phyloP scores from a whole-genome alignment of 2,329 filamentous ascomycete genomes.

The Ophiognomonia clavigignenti-juglandacearum region DNA sequence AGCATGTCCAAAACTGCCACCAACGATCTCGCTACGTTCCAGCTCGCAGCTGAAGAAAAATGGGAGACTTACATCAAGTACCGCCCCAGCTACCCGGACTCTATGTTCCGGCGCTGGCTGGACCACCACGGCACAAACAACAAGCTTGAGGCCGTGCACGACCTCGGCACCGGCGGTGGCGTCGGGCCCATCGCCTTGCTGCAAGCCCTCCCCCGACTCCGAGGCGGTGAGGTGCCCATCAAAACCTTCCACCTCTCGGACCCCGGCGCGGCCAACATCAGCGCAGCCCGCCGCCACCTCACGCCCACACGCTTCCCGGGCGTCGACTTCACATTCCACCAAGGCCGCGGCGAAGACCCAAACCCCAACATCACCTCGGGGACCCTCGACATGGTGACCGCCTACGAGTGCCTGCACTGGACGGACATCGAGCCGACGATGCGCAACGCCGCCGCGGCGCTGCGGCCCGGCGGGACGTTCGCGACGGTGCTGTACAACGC shows the following conservation, averaged over 20 bases:
- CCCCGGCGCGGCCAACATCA: background rate
- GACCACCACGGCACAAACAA: background rate
- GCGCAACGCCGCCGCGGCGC: background rate
- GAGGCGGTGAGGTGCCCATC: background rate
- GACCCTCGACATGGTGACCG: constrained; percentile 1
- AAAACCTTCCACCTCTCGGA: background rate
- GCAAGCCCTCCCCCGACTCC: background rate
- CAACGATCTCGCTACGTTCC: background rate
- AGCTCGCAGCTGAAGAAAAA: background rate
- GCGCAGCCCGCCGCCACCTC: background rate
- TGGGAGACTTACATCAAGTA: constrained; percentile 1
- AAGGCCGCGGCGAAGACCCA: background rate
- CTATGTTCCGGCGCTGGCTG: constrained; percentile 5
- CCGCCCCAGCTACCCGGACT: constrained; percentile 1
- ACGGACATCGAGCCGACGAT: background rate
- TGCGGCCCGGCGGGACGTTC: constrained; percentile 3
- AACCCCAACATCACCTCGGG: background rate
- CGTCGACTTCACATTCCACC: background rate
- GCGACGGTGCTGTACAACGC: constrained; percentile 1
- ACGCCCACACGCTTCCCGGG: background rate
- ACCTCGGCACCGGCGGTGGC: constrained; percentile 3
- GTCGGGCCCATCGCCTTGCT: background rate
- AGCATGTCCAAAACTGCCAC: background rate
- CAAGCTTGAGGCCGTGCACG: background rate
- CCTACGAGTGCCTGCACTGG: constrained; percentile 7